Evolutionary conservation across 2,329 filamentous ascomycete species (phyloP).

Genomic region (Chrysoporthe deuterocubensis): DNA sequence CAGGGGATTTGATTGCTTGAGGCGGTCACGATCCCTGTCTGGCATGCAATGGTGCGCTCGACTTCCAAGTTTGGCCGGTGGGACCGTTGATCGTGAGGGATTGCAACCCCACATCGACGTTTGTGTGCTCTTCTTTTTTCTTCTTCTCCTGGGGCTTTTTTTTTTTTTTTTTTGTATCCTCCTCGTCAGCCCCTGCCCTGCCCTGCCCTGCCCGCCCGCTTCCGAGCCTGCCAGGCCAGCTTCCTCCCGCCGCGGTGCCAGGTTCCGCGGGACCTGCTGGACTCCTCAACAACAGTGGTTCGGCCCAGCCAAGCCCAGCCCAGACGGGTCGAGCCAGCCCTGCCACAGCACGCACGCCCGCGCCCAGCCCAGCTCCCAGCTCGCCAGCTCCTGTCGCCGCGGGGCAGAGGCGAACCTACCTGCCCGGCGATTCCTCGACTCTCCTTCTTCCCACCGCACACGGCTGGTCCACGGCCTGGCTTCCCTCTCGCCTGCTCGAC

Average conservation of each 20-base stretch:
- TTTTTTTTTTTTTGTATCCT: background rate
- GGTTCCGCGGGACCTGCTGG: background rate
- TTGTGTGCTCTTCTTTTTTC: background rate
- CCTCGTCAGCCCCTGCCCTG: background rate
- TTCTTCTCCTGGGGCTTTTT: background rate
- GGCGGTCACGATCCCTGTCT: conserved; percentile 28
- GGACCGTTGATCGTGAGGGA: conserved; percentile 26
- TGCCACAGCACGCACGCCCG: too few species aligned
- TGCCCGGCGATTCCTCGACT: too few species aligned
- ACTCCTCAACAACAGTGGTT: background rate
- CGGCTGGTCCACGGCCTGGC: background rate
- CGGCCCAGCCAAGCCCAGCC: background rate
- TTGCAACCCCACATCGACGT: conserved; percentile 25
- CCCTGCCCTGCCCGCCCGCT: conserved; percentile 2
- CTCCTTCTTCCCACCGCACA: background rate
- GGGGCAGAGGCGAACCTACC: too few species aligned
- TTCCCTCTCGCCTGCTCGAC: conserved; percentile 1
- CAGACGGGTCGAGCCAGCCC: too few species aligned
- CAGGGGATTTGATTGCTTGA: conserved; percentile 15
- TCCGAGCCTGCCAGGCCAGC: conserved; percentile 12
- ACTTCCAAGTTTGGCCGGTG: conserved; percentile 26
- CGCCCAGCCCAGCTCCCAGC: too few species aligned
- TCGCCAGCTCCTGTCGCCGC: too few species aligned
- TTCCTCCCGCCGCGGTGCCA: conserved; percentile 9
- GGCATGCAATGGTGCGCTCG: conserved; percentile 14